These are phyloP conservation scores for Fusarium redolens DNA, from an alignment of 2,329 filamentous ascomycete species.

Conservation along the genomic window DNA sequence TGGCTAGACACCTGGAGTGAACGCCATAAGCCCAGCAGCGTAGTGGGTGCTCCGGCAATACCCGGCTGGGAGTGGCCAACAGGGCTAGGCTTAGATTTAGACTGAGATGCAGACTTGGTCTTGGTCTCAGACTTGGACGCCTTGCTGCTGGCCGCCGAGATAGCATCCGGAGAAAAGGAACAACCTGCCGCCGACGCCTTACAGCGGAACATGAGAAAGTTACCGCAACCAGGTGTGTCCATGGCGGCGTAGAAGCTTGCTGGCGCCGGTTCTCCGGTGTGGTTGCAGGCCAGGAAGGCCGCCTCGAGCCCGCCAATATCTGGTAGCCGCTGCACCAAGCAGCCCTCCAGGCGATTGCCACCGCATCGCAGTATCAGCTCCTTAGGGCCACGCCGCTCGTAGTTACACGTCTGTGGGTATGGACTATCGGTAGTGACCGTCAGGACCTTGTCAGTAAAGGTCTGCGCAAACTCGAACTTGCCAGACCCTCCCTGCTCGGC, in stretches of 20 bases:
- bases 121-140: not conserved
- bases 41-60: not conserved
- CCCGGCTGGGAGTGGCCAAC: not conserved
- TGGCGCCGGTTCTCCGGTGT: not conserved
- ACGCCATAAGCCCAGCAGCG: not conserved
- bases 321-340: not conserved
- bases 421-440: constrained; percentile 6
- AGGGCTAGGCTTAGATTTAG: not conserved
- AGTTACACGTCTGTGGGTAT: not conserved
- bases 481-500: not conserved
- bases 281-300: not conserved
- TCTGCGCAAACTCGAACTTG: constrained; percentile 4
- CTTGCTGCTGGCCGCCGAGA: not conserved
- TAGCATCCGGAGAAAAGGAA: not conserved
- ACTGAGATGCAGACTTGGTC: not conserved
- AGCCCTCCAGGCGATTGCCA: not conserved
- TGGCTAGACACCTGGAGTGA: not conserved
- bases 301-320: not conserved
- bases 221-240: not conserved
- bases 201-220: constrained; percentile 6
- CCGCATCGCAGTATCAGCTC: not conserved
- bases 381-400: not conserved
- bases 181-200: not conserved
- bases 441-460: not conserved
- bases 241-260: not conserved